Base-by-base conservation (phyloP, 1,284 basidiomycete species). In the Laetiporus sulphureus region DNA sequence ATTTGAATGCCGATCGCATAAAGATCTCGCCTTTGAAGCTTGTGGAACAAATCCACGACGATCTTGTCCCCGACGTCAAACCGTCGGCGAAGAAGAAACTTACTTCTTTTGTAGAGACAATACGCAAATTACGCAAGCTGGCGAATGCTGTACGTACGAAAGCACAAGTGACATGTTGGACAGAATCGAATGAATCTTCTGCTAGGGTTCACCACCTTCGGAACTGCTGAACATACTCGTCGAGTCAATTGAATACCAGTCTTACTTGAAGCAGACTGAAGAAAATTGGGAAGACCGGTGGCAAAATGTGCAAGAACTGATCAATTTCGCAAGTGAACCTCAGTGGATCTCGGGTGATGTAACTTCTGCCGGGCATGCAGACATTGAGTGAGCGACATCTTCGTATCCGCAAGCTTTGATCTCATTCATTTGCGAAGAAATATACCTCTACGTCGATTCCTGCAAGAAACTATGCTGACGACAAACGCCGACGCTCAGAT, bases 261-360 rank as follows among this genome's bases (percentile, higher is more conserved):
- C 73, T 4, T 73, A 91, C 53, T 68, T 95, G 27, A n/a, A n/a
- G n/a, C 78, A 76, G 53, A 82, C 77, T 0, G 77, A 88, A 46
- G 69, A 68, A 4, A 90, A 94, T 49, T 82, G 75, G 66, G 82
- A 86, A 31, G 75, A 75, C 30, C 71, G 89, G 25, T 86, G 83
- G 87, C 86, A 91, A 59, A 94, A 95, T 59, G 80, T 94, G 0
- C 75, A 88, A 54, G 91, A 94, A 62, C 66, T 95, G 49, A 79
- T 88, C 47, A 83, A 71, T 31, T 85, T 83, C 51, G 80, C 82
- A 6, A 75, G 66, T 40, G 77, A 83, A n/a, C n/a, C n/a, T n/a
- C n/a, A n/a, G n/a, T n/a, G n/a, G n/a, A n/a, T n/a, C n/a, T n/a
- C n/a, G n/a, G n/a, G n/a, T n/a, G n/a, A n/a, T n/a, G n/a, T n/a